Conservation (phyloP, 2,329 filamentous ascomycete genomes). For the Pestalotiopsis sp. region DNA sequence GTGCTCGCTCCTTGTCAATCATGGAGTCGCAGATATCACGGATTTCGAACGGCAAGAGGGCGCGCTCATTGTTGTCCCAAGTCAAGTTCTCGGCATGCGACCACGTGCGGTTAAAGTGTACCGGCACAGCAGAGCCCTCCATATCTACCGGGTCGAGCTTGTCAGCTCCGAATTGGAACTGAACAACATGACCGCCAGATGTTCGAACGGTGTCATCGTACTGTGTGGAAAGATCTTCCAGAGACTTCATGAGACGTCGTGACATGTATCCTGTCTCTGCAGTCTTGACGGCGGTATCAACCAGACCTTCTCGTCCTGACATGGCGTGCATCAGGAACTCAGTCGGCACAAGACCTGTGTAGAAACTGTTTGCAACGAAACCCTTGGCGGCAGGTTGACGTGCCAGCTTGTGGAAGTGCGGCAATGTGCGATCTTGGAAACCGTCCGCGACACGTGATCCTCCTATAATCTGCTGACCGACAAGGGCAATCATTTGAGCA, state of each 20-base stretch:
- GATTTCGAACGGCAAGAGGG: constrained; percentile 75
- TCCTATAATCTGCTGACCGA: constrained; percentile 97
- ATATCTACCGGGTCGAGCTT: constrained; percentile 96
- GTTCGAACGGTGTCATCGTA: constrained; percentile 96
- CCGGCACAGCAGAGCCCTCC: constrained; percentile 90
- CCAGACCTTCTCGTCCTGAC: constrained; percentile 95
- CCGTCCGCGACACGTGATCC: constrained; percentile 91
- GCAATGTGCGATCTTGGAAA: constrained; percentile 92
- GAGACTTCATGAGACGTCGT: constrained; percentile 92
- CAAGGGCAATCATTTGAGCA: constrained; percentile 96
- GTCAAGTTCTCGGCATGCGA: constrained; percentile 76
- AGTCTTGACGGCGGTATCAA: constrained; percentile 98
- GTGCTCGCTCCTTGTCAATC: constrained; percentile 66
- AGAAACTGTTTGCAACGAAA: constrained; percentile 97
- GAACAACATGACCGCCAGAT: constrained; percentile 83
- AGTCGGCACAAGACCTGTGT: constrained; percentile 82
- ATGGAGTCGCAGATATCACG: constrained; percentile 65
- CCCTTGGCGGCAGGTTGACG: constrained; percentile 93
- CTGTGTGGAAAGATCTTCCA: constrained; percentile 90
- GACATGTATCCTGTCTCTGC: constrained; percentile 99
- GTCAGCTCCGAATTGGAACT: constrained; percentile 97
- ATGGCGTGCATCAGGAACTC: constrained; percentile 99
- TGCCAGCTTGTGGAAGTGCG: constrained; percentile 92
- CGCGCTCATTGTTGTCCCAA: constrained; percentile 73
- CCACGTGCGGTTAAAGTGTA: constrained; percentile 90